A percentile compares a stretch with the other conserved stretches of the same genome.
Evolutionary conservation across 2,329 filamentous ascomycete species (phyloP).

Genomic region (Ceratocystis cacaofunesta): DNA sequence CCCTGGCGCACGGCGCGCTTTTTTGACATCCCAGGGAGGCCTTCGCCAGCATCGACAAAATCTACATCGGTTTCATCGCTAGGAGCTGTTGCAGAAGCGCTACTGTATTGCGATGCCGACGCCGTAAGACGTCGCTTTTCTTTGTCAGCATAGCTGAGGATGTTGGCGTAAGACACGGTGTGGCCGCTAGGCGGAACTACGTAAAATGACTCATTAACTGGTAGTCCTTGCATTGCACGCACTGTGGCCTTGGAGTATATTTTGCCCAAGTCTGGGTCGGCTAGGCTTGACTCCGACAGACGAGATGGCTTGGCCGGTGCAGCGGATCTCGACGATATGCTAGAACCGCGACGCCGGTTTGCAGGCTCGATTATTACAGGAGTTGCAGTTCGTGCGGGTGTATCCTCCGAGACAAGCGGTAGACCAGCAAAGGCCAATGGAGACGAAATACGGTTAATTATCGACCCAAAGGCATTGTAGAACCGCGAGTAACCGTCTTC

Average conservation of each 20-base stretch:
- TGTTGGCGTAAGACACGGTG: conserved; percentile 84
- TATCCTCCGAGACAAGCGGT: conserved; percentile 50
- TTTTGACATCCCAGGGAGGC: conserved; percentile 18
- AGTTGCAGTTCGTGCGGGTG: conserved; percentile 16
- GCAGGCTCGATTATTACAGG: conserved; percentile 5
- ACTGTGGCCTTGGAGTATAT: conserved; percentile 79
- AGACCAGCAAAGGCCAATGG: conserved; percentile 87
- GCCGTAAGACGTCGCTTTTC: conserved; percentile 46
- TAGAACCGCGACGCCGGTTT: conserved; percentile 9
- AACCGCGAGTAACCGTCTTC: conserved; percentile 82
- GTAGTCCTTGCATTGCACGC: conserved; percentile 58
- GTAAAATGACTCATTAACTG: conserved; percentile 70
- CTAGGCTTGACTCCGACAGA: neutral
- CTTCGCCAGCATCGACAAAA: conserved; percentile 74
- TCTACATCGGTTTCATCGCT: conserved; percentile 59
- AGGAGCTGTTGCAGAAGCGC: conserved; percentile 27
- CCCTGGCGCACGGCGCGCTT: conserved; percentile 28
- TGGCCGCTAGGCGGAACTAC: conserved; percentile 85
- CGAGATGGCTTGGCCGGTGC: conserved; percentile 2
- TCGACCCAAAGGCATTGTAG: conserved; percentile 77
- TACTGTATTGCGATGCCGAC: conserved; percentile 34
- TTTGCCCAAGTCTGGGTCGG: conserved; percentile 63
- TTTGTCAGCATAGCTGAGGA: conserved; percentile 56
- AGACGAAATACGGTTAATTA: conserved; percentile 78
- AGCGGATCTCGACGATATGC: conserved; percentile 19